Evolutionary conservation across 2,329 filamentous ascomycete species (phyloP).

Genomic region (Rhytidhysteron rufulum): DNA sequence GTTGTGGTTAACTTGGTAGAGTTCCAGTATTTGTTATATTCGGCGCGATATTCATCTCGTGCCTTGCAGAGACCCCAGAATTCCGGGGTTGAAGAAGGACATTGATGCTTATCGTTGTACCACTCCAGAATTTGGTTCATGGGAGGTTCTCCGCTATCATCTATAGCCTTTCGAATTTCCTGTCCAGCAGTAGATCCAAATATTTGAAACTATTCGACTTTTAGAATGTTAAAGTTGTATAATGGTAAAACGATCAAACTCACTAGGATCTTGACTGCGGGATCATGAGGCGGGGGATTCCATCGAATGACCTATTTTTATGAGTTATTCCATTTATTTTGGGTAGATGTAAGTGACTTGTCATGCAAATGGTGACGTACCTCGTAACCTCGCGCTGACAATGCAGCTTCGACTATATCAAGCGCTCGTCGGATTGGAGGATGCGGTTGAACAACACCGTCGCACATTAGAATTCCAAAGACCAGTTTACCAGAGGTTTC

Average conservation of each 20-base stretch:
- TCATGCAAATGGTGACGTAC: not conserved
- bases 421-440: constrained; percentile 8
- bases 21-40: constrained; percentile 14
- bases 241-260: no score
- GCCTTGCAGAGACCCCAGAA: constrained; percentile 15
- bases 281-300: constrained; percentile 12
- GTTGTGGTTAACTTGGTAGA: constrained; percentile 4
- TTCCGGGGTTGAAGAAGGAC: constrained; percentile 7
- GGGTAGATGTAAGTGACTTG: no score
- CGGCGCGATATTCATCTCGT: constrained; percentile 9
- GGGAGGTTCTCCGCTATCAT: constrained; percentile 16
- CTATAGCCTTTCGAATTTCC: constrained; percentile 9
- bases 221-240: constrained; percentile 1
- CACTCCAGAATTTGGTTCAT: constrained; percentile 10
- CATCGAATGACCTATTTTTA: constrained; percentile 6
- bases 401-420: constrained; percentile 3
- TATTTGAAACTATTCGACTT: constrained; percentile 6
- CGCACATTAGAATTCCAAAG: constrained; percentile 11
- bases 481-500: constrained; percentile 10
- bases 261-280: constrained; percentile 12
- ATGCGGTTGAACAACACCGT: constrained; percentile 11
- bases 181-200: constrained; percentile 12
- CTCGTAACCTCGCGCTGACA: constrained; percentile 9
- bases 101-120: constrained; percentile 1
- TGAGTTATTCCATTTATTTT: constrained; percentile 1